Percentiles rank a stretch among this genome's conserved stretches.
Evolutionary conservation across 495 filamentous ascomycete species (phyloP).

Genomic region (Tetracladium marchalianum): DNA sequence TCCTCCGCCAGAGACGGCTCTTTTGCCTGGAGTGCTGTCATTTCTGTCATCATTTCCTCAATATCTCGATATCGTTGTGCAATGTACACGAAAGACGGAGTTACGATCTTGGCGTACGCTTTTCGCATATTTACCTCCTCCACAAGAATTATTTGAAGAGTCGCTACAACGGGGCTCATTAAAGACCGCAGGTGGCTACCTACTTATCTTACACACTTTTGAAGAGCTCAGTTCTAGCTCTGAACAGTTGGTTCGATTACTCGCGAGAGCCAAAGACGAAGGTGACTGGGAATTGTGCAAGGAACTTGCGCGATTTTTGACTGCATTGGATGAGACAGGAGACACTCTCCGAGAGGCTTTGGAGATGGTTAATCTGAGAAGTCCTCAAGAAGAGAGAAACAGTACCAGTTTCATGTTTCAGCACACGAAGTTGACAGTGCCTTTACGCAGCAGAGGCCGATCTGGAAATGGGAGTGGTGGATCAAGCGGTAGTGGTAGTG

Average conservation of each 20-base stretch:
- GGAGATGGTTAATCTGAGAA: constrained; percentile 52
- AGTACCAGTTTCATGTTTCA: constrained; percentile 37
- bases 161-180: constrained; percentile 72
- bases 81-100: constrained; percentile 96
- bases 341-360: constrained; percentile 72
- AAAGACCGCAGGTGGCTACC: constrained; percentile 92
- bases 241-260: constrained; percentile 72
- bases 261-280: constrained; percentile 72
- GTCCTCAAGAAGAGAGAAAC: constrained; percentile 27
- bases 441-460: constrained; percentile 40
- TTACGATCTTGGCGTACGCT: constrained; percentile 90
- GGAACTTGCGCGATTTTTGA: constrained; percentile 85
- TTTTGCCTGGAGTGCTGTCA: constrained; percentile 77
- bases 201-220: constrained; percentile 90
- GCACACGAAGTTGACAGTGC: constrained; percentile 37
- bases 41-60: constrained; percentile 83
- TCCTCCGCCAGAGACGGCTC: constrained; percentile 56
- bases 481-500: constrained; percentile 1
- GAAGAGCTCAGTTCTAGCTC: constrained; percentile 72
- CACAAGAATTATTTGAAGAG: constrained; percentile 86
- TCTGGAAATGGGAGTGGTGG: constrained; percentile 16
- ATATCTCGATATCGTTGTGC: constrained; percentile 91
- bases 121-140: constrained; percentile 80
- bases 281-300: constrained; percentile 96
- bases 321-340: constrained; percentile 81